phyloP scores from a whole-genome alignment of 495 filamentous ascomycete species.

The Podospora comata region DNA sequence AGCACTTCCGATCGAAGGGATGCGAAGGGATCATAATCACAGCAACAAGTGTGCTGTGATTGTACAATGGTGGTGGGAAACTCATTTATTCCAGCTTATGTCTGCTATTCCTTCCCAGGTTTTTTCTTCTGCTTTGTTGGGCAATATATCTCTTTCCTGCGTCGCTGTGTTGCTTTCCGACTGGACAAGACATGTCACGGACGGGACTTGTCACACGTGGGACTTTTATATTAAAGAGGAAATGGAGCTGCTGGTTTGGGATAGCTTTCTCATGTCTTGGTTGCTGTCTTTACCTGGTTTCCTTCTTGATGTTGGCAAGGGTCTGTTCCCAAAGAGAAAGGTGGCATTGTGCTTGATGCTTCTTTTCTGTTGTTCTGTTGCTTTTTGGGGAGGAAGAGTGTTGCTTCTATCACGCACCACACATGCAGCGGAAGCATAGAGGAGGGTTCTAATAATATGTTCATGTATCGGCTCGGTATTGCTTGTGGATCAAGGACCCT shows the following conservation, averaged over 20 bases:
- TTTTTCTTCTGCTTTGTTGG: not conserved
- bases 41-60: not conserved
- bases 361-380: not conserved
- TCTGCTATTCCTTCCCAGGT: not conserved
- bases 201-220: not conserved
- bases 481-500: not conserved
- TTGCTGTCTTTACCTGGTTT: not conserved
- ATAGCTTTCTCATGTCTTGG: not conserved
- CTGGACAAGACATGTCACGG: not conserved
- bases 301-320: not conserved
- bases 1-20: not conserved
- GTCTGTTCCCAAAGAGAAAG: not conserved
- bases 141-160: not conserved
- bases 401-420: not conserved
- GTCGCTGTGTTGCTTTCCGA: not conserved
- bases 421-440: not conserved
- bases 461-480: not conserved
- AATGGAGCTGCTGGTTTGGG: not conserved
- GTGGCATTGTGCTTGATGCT: not conserved
- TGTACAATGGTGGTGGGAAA: not conserved
- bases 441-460: not conserved
- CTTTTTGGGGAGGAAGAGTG: not conserved
- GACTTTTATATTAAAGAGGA: not conserved
- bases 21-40: not conserved
- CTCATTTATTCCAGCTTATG: not conserved